Conservation (phyloP, 345 rosid species). For the Populus pruinosa region DNA sequence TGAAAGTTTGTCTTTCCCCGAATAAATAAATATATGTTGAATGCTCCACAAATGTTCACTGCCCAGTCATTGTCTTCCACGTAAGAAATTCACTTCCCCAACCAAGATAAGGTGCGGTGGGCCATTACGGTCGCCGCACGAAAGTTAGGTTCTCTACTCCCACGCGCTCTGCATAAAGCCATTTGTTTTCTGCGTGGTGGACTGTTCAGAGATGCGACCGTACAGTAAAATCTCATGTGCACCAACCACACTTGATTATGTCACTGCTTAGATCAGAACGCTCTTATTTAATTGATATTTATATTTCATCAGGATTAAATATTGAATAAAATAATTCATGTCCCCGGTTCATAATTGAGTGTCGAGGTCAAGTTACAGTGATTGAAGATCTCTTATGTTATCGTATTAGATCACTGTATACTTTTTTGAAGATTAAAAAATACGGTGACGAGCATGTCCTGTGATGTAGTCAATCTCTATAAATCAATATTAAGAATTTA, state of each 20-base stretch:
- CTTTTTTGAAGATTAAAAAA: background rate
- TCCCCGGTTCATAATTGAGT: background rate
- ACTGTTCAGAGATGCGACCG: background rate
- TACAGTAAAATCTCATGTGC: background rate
- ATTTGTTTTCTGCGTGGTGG: background rate
- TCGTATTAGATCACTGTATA: background rate
- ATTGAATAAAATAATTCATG: background rate
- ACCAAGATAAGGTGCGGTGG: slow-evolving; percentile 18
- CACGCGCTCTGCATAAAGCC: background rate
- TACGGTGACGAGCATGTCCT: background rate
- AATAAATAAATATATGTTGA: no score
- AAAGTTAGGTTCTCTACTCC: no score
- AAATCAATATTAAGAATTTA: no score
- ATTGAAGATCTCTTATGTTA: background rate
- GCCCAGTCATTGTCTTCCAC: slow-evolving; percentile 25
- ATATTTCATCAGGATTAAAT: no score
- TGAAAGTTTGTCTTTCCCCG: background rate
- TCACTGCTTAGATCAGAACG: slow-evolving; percentile 23
- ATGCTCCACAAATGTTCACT: background rate
- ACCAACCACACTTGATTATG: background rate
- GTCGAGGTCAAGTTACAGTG: background rate
- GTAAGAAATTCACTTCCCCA: background rate
- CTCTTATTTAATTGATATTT: background rate
- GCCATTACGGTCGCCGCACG: background rate
- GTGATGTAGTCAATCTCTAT: no score